Conservation (phyloP, 805 yeast species). For the Myxozyma neotropica region DNA sequence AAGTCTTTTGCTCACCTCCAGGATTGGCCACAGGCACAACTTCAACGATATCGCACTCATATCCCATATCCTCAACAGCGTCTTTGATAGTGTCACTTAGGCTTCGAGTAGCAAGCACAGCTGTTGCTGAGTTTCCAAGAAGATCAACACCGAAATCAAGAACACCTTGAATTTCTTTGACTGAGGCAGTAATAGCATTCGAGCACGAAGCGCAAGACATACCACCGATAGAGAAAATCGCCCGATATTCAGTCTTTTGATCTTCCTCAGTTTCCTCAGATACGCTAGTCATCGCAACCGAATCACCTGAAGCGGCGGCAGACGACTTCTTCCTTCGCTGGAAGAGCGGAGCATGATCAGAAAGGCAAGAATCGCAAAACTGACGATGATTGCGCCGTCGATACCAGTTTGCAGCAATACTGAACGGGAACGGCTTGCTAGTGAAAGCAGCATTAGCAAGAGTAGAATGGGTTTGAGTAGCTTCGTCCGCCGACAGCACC, state of each 20-base stretch:
- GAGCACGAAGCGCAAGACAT: conserved; percentile 72
- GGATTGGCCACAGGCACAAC: conserved; percentile 57
- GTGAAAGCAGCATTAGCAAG: conserved; percentile 15
- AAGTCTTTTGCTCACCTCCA: conserved; percentile 44
- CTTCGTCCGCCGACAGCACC: conserved; percentile 22
- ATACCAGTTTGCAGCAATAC: conserved; percentile 23
- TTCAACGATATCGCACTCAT: conserved; percentile 57
- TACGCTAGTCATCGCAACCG: conserved; percentile 1
- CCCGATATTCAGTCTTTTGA: conserved; percentile 47
- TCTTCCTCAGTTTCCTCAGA: conserved; percentile 28
- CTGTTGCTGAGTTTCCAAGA: conserved; percentile 56
- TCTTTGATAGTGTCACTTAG: conserved; percentile 54
- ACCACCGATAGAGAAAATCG: conserved; percentile 60
- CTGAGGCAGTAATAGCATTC: conserved; percentile 51
- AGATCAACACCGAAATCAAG: conserved; percentile 54
- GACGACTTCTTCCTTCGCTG: neutral
- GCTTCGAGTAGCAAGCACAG: conserved; percentile 54
- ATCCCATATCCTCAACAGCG: conserved; percentile 51
- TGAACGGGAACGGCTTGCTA: conserved; percentile 30
- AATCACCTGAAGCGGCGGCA: neutral
- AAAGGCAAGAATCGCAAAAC: conserved; percentile 28
- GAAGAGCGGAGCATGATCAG: conserved; percentile 18
- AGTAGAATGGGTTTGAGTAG: neutral
- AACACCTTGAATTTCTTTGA: conserved; percentile 42
- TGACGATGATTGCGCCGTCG: conserved; percentile 31